A percentile compares a stretch with the other conserved stretches of the same genome.
phyloP scores from a whole-genome alignment of 176 grass and related monocot species.

The Oryza meyeriana region DNA sequence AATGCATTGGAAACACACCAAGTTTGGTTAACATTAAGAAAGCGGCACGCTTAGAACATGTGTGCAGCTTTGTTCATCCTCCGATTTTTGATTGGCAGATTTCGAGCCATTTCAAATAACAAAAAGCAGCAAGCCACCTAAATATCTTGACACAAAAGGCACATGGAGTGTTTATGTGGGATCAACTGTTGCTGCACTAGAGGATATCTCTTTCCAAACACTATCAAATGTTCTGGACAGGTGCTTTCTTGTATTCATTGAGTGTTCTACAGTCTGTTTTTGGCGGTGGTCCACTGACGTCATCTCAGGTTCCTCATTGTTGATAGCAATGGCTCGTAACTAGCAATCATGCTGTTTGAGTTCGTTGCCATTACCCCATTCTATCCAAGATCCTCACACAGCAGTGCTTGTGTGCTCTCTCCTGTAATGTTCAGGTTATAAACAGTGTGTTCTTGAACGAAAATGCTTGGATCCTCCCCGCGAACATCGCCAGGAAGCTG shows the following conservation, averaged over 20 bases:
- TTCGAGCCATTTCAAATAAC: too few relatives aligned
- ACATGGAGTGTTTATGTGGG: too few relatives aligned
- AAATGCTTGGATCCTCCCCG: not conserved
- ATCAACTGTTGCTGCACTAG: too few relatives aligned
- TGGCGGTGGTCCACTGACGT: conserved; percentile 13
- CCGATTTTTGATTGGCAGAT: too few relatives aligned
- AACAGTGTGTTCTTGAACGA: too few relatives aligned
- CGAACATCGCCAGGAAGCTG: not conserved
- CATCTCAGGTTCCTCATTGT: conserved; percentile 39
- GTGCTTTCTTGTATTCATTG: conserved; percentile 39
- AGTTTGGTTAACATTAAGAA: too few relatives aligned
- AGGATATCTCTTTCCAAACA: not conserved
- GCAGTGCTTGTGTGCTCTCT: not conserved
- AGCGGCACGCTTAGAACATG: too few relatives aligned
- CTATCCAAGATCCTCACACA: not conserved
- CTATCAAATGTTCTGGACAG: not conserved
- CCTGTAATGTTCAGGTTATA: too few relatives aligned
- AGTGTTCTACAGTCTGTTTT: conserved; percentile 38
- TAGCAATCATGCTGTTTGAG: conserved; percentile 15
- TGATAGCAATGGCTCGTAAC: conserved; percentile 15
- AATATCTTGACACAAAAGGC: too few relatives aligned
- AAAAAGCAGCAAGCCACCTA: too few relatives aligned
- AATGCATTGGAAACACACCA: too few relatives aligned
- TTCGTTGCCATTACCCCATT: conserved; percentile 1
- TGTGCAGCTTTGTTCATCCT: too few relatives aligned